phyloP scores from a whole-genome alignment of 768 basidiomycete species.

The Termitomyces eurrhizus region DNA sequence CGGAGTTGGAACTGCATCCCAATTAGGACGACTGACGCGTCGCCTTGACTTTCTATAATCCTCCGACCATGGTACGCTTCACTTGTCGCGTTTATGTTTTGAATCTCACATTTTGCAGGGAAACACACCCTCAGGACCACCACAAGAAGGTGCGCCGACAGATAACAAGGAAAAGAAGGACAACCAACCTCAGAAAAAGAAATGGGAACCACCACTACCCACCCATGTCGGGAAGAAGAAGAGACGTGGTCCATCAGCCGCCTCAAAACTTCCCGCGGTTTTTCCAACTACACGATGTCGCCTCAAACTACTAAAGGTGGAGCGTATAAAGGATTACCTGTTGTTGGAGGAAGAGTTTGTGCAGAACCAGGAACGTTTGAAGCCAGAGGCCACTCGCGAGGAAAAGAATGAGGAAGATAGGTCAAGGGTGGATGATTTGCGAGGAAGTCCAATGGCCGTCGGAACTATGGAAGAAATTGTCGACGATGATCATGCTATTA shows the following conservation, averaged over 20 bases:
- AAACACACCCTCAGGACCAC: constrained; percentile 64
- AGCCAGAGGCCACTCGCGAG: constrained; percentile 83
- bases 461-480: constrained; percentile 98
- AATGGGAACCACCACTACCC: constrained; percentile 98
- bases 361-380: constrained; percentile 86
- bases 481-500: constrained; percentile 98
- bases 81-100: not conserved
- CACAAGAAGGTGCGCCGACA: constrained; percentile 33
- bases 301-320: constrained; percentile 91
- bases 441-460: constrained; percentile 97
- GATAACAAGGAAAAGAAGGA: constrained; percentile 47
- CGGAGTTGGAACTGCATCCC: constrained; percentile 28
- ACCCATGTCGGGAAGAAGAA: constrained; percentile 98
- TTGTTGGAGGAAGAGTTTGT: constrained; percentile 95
- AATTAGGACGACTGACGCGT: constrained; percentile 51
- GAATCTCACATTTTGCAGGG: constrained; percentile 41
- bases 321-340: constrained; percentile 97
- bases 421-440: constrained; percentile 88
- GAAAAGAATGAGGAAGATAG: constrained; percentile 96
- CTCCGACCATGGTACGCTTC: constrained; percentile 20
- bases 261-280: constrained; percentile 89
- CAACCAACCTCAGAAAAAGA: constrained; percentile 70
- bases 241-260: constrained; percentile 85
- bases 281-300: constrained; percentile 95
- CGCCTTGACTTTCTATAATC: constrained; percentile 18